phyloP scores from a whole-genome alignment of 768 basidiomycete species.

The Hortiboletus flavorubellus region DNA sequence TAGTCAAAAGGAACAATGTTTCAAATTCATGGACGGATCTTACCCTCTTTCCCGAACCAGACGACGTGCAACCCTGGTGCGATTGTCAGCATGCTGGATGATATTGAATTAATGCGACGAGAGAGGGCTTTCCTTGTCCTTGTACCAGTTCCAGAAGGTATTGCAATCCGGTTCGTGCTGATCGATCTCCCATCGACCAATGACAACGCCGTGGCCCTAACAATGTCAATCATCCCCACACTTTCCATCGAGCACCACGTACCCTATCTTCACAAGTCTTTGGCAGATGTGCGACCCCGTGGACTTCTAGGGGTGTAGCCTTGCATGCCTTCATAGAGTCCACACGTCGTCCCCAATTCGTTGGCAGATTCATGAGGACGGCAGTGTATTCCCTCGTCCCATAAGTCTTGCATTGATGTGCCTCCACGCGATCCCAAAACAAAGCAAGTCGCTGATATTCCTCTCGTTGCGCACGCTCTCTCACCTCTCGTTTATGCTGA shows the following conservation, averaged over 20 bases:
- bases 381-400: constrained; percentile 31
- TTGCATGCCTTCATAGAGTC: constrained; percentile 18
- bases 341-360: constrained; percentile 15
- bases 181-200: constrained; percentile 29
- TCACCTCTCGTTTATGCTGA: constrained; percentile 13
- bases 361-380: constrained; percentile 27
- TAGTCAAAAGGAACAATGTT: not conserved
- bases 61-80: constrained; percentile 24
- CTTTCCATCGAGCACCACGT: not conserved
- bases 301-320: constrained; percentile 21
- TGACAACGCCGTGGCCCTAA: constrained; percentile 14
- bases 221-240: not conserved
- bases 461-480: constrained; percentile 16
- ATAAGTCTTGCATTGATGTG: constrained; percentile 26
- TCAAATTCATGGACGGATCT: not conserved
- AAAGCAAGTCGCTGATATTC: constrained; percentile 21
- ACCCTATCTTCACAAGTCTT: constrained; percentile 23
- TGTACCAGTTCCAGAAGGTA: constrained; percentile 25
- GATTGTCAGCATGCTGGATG: not conserved
- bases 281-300: constrained; percentile 17
- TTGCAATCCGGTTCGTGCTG: constrained; percentile 27
- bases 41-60: constrained; percentile 26
- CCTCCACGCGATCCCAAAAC: constrained; percentile 18
- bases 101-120: not conserved
- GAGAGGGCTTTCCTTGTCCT: constrained; percentile 25